Evolutionary conservation across 345 rosid species (phyloP).

Genomic region (Moricandia moricandioides): DNA sequence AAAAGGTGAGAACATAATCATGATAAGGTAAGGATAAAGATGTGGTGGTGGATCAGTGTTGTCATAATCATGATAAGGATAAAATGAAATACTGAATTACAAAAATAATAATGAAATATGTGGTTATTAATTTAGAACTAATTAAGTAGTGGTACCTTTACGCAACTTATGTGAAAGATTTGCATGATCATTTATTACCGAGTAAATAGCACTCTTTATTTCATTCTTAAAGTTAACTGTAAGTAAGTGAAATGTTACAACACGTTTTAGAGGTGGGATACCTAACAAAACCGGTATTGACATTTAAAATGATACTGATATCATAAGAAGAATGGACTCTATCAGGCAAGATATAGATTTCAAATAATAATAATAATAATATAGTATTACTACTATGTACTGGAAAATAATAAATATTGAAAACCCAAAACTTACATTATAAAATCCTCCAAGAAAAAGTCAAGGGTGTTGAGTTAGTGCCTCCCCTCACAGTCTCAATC

Average conservation of each 20-base stretch:
- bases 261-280: background rate
- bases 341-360: background rate
- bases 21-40: background rate
- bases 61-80: no score
- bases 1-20: background rate
- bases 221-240: background rate
- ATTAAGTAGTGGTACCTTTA: background rate
- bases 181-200: background rate
- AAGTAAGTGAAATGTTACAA: background rate
- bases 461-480: slow-evolving; percentile 32
- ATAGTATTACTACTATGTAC: background rate
- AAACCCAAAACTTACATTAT: background rate
- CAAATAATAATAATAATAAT: background rate
- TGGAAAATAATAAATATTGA: background rate
- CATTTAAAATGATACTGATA: background rate
- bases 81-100: no score
- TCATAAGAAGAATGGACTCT: background rate
- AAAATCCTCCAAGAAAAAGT: background rate
- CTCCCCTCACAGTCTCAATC: slow-evolving; percentile 29
- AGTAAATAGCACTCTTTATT: background rate
- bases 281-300: background rate
- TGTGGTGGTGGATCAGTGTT: background rate
- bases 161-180: background rate
- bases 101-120: no score
- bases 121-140: background rate